phyloP scores from a whole-genome alignment of 148 eudicot genomes.

The Rhododendron williamsianum region DNA sequence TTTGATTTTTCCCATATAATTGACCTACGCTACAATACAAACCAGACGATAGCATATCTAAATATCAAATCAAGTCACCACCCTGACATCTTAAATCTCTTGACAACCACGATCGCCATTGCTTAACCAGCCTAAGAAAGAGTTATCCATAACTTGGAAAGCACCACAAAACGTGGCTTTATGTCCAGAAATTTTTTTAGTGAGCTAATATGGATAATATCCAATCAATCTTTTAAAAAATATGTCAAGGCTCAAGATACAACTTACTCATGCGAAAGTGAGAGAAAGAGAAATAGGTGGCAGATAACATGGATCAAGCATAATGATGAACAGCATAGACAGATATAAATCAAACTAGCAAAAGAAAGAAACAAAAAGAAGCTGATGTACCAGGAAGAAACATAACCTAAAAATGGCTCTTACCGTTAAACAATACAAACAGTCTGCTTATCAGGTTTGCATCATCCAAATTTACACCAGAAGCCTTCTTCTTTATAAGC shows the following conservation, averaged over 20 bases:
- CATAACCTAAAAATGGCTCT: constrained; percentile 3
- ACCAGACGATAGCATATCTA: neutral
- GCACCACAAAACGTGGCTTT: neutral
- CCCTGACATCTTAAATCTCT: neutral
- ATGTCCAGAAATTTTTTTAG: neutral
- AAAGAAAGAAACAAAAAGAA: neutral
- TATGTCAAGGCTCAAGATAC: neutral
- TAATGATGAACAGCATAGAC: neutral
- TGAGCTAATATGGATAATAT: neutral
- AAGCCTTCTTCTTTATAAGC: constrained; percentile 79
- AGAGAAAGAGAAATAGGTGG: neutral
- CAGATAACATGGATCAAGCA: constrained; percentile 1
- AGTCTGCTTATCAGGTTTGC: constrained; percentile 57
- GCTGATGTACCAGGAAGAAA: neutral
- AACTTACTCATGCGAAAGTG: neutral
- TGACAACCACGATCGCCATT: neutral
- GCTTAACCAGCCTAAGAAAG: neutral
- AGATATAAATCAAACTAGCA: neutral
- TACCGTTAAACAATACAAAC: constrained; percentile 83
- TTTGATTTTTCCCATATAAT: neutral
- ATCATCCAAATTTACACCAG: constrained; percentile 75
- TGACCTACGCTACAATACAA: neutral
- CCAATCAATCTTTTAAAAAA: neutral
- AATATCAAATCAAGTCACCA: neutral
- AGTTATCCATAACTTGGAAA: neutral